Base-by-base conservation (phyloP, 441 rosid genomes). In the Daphne laureola region DNA sequence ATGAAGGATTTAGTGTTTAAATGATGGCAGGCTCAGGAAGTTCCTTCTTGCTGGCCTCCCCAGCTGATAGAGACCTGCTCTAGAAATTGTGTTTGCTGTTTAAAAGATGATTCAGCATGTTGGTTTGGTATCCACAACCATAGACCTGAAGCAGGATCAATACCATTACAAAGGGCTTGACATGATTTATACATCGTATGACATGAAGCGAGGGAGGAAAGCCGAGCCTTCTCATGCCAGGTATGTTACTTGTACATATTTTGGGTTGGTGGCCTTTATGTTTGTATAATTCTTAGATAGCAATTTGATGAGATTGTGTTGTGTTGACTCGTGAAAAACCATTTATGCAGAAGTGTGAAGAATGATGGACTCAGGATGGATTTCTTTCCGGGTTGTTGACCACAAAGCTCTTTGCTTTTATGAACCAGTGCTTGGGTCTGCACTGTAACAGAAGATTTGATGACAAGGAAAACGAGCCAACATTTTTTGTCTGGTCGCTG, bases 141-240 rank as follows among this genome's bases (percentile, higher is more conserved):
- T 14, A 62, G 70, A 43, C 63, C 52, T 12, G 64, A 51, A 1
- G 68, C 50, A 79, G 70, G 56, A 84, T 84, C 21, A 85, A 84
- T 42, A n/a, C 70, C 35, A 76, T 4, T 64, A 69, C 53, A 83
- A 83, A 63, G 78, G 80, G 12, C 62, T 83, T 1, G 78, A 78
- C 57, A 63, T 81, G 83, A 62, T 83, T 0, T 74, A 83, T 25
- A 87, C 81, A 0, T 72, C 80, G 0, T 83, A 81, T 51, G 85
- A 78, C 66, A 65, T 67, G 58, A 36, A 60, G 12, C 75, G 50
- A 7, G 81, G 77, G 0, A 49, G 69, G 56, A 66, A 49, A 58
- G 75, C 85, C 0, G 87, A n/a, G 38, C 38, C 80, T 11, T 82
- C 87, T 0, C 91, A 84, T 17, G 91, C 85, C 4, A 76, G 87